A percentile compares a stretch with the other conserved stretches of the same genome.
These are phyloP conservation scores for Panaeolus cyanescens DNA, from an alignment of 768 basidiomycete species.

Conservation along the genomic window DNA sequence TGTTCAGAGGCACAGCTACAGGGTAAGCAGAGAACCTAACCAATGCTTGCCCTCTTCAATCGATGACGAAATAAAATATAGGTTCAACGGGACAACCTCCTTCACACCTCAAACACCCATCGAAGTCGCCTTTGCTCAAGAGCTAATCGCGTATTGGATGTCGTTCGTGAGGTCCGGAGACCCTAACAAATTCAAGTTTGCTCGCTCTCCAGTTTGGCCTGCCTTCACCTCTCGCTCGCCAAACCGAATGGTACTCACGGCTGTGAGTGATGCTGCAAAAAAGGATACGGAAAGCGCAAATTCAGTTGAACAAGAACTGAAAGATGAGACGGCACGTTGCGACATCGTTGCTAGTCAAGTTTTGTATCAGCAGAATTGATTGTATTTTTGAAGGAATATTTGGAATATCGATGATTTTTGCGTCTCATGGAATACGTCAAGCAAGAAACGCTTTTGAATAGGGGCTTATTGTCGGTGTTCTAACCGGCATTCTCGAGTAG, in stretches of 20 bases:
- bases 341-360: conserved; percentile 36
- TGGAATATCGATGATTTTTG: too few species aligned
- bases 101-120: conserved; percentile 47
- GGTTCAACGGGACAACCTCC: conserved; percentile 52
- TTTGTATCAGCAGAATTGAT: conserved; percentile 34
- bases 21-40: conserved; percentile 39
- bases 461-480: too few species aligned
- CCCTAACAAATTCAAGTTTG: conserved; percentile 57
- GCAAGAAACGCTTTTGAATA: too few species aligned
- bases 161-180: conserved; percentile 61
- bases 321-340: conserved; percentile 38
- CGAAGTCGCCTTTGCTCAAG: conserved; percentile 54
- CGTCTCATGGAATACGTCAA: too few species aligned
- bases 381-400: too few species aligned
- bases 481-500: too few species aligned
- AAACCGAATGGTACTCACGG: conserved; percentile 47
- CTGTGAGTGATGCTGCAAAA: conserved; percentile 29
- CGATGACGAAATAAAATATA: too few species aligned
- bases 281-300: conserved; percentile 37
- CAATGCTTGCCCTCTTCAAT: neutral
- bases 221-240: conserved; percentile 11
- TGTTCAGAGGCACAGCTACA: conserved; percentile 62
- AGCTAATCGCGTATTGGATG: conserved; percentile 67
- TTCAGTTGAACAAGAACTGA: conserved; percentile 39
- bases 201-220: conserved; percentile 51